phyloP scores from a whole-genome alignment of 345 rosid genomes.

The Ceriops decandra region DNA sequence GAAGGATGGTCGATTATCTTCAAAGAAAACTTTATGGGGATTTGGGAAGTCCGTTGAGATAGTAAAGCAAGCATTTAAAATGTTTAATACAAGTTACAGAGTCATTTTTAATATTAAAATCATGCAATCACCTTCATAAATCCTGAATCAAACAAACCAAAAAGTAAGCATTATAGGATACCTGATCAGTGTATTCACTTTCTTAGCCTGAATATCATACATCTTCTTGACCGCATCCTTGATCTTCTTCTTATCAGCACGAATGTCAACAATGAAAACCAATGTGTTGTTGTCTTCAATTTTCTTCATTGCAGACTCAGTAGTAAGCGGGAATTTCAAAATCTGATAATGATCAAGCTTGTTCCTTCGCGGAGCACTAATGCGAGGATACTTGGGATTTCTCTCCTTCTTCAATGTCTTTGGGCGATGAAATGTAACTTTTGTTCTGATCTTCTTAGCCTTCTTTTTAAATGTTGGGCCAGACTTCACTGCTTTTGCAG shows the following conservation, averaged over 20 bases:
- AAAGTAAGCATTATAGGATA: constrained; percentile 10
- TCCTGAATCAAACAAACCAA: not conserved
- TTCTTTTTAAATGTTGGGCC: constrained; percentile 78
- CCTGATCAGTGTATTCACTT: constrained; percentile 95
- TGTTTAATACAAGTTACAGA: too few relatives aligned
- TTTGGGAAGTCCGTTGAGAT: too few relatives aligned
- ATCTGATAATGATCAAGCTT: constrained; percentile 93
- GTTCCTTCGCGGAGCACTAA: constrained; percentile 84
- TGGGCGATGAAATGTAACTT: constrained; percentile 91
- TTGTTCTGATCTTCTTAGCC: constrained; percentile 69
- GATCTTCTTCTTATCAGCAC: constrained; percentile 91
- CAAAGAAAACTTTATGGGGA: too few relatives aligned
- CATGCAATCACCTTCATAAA: not conserved
- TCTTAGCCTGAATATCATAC: constrained; percentile 93
- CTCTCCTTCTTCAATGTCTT: constrained; percentile 81
- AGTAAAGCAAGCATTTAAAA: too few relatives aligned
- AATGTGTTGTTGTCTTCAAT: constrained; percentile 94
- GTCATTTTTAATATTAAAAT: too few relatives aligned
- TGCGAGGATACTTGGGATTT: constrained; percentile 67
- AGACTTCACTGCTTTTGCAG: constrained; percentile 80
- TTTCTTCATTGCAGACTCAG: constrained; percentile 93
- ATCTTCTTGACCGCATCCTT: constrained; percentile 91
- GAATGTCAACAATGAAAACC: constrained; percentile 93
- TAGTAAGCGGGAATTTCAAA: constrained; percentile 86
- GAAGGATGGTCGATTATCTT: too few relatives aligned